A percentile compares a stretch with the other conserved stretches of the same genome.
Conservation (phyloP, 2,329 filamentous ascomycete species). For the Coniochaeta sp. region DNA sequence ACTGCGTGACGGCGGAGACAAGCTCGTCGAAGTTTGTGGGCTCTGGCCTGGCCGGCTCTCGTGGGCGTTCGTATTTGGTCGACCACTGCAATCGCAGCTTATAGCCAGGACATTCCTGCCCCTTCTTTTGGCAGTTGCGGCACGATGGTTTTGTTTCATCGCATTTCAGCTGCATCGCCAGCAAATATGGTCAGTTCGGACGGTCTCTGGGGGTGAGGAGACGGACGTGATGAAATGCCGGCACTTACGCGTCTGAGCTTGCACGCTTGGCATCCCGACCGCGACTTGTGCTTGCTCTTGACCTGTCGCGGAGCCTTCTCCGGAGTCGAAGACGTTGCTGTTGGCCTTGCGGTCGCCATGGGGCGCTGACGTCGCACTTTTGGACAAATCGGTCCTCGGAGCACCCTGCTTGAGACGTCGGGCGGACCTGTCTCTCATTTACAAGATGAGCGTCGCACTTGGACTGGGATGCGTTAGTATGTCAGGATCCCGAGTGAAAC, state of each 20-base stretch:
- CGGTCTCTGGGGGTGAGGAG: background rate
- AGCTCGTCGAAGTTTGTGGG: slow-evolving; percentile 18
- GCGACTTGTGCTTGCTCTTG: slow-evolving; percentile 19
- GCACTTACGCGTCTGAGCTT: slow-evolving; percentile 16
- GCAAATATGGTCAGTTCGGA: background rate
- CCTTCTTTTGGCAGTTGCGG: slow-evolving; percentile 16
- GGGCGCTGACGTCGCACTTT: background rate
- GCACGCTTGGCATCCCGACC: slow-evolving; percentile 19
- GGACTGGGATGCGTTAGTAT: background rate
- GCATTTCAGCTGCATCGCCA: slow-evolving; percentile 15
- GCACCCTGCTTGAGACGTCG: background rate
- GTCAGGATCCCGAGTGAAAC: background rate
- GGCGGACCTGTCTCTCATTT: background rate
- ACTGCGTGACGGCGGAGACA: slow-evolving; percentile 17
- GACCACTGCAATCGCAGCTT: slow-evolving; percentile 20
- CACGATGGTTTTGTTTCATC: slow-evolving; percentile 18
- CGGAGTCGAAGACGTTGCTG: background rate
- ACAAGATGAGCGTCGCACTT: too few relatives aligned
- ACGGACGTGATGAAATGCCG: background rate
- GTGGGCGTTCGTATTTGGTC: slow-evolving; percentile 17
- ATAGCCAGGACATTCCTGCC: slow-evolving; percentile 18
- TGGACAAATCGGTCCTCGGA: background rate
- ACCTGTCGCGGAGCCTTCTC: slow-evolving; percentile 6
- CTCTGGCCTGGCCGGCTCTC: slow-evolving; percentile 7
- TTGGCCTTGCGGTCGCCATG: background rate